Evolutionary conservation across 2,329 filamentous ascomycete species (phyloP).

Genomic region (Graphiopsis chlorocephala): DNA sequence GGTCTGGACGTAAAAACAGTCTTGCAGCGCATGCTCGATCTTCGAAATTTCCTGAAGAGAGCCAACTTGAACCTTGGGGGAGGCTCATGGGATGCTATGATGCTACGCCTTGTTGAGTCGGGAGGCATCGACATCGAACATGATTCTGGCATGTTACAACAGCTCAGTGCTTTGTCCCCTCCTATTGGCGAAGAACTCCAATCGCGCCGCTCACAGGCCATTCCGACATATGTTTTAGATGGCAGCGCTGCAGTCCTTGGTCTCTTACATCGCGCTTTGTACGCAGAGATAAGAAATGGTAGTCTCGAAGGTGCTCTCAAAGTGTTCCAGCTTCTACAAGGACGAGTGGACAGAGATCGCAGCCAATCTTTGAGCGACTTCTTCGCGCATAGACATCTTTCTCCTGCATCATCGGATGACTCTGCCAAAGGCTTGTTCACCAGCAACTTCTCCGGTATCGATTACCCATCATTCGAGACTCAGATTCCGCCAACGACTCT

Average conservation of each 20-base stretch:
- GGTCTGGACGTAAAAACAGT: conserved; percentile 38
- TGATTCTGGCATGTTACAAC: conserved; percentile 44
- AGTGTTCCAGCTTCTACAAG: conserved; percentile 39
- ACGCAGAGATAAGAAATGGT: conserved; percentile 39
- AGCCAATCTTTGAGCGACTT: conserved; percentile 42
- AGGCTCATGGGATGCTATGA: conserved; percentile 44
- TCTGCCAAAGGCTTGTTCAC: conserved; percentile 24
- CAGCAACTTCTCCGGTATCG: conserved; percentile 35
- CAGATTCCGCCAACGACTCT: conserved; percentile 49
- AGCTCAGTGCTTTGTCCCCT: conserved; percentile 37
- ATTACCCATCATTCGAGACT: conserved; percentile 46
- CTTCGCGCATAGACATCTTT: conserved; percentile 31
- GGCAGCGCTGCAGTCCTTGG: conserved; percentile 43
- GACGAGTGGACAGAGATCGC: conserved; percentile 45
- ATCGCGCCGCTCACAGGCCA: conserved; percentile 33
- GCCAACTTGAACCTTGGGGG: conserved; percentile 40
- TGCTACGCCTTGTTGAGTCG: conserved; percentile 53
- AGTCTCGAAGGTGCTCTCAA: conserved; percentile 39
- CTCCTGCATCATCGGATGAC: conserved; percentile 23
- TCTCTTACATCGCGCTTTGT: conserved; percentile 43
- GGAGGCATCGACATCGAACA: conserved; percentile 44
- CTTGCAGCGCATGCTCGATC: conserved; percentile 34
- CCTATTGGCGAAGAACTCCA: conserved; percentile 41
- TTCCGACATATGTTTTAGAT: conserved; percentile 44
- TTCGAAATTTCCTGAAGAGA: conserved; percentile 39